Base-by-base conservation (phyloP, 805 yeast species). In the Ogataea degrootiae region DNA sequence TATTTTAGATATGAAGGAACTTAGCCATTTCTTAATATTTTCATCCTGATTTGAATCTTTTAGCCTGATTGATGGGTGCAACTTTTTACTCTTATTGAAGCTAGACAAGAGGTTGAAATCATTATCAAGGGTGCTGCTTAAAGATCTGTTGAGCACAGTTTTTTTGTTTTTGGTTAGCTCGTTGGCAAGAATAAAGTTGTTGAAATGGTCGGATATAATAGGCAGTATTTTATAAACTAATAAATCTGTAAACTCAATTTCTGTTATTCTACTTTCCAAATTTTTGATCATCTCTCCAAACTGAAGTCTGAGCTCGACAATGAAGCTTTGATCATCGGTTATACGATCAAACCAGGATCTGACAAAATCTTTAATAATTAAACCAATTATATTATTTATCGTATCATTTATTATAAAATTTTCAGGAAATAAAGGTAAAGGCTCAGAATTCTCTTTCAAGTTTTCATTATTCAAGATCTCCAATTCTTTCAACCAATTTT, bases 171-270 rank as follows among this genome's bases (percentile, higher is more conserved):
- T 47, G 2, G 69, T 71, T 0, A 58, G 39, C 14, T 70, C 75
- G 33, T 69, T 71, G 0, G 80, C 79, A 34, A 55, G 53, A 2
- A 75, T 66, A 57, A 74, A 87, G 7, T 69, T 67, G 7, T 70
- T 66, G 49, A 84, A 75, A 61, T 90, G 96, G 12, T 74, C 76
- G 1, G 87, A 82, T 1, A 88, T 6, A 1, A 83, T 55, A 0
- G 97, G 96, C 6, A 87, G 46, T 0, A 87, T 34, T 40, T 74
- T 73, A 31, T 79, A 66, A 1, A 87, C 82, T 3, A 85, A 50
- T 31, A 88, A 59, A 38, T 74, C 73, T 1, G 89, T 72, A 19
- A 77, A 65, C 56, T 87, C 88, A 1, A 81, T 48, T 0, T 59
- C 56, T 0, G 51, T 58, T 1, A 83, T 48, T 31, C 84, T 63